phyloP scores from a whole-genome alignment of 2,329 filamentous ascomycete species.

The Diaporthe ampelina region DNA sequence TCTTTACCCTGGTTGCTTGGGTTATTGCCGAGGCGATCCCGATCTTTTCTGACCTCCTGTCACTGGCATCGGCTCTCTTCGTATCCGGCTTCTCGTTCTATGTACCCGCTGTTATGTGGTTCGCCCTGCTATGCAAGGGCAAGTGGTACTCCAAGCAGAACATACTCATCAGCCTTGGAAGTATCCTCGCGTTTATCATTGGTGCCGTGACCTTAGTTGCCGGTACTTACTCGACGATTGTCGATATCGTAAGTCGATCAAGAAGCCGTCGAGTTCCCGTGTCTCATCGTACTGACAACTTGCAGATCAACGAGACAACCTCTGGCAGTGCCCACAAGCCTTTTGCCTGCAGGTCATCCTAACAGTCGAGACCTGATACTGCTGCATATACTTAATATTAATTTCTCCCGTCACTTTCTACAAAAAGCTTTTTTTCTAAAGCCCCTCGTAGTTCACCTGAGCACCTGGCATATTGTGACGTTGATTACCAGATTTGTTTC shows the following conservation, averaged over 20 bases:
- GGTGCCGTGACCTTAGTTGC: slow-evolving; percentile 47
- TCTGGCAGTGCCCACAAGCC: slow-evolving; percentile 27
- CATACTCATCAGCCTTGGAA: slow-evolving; percentile 41
- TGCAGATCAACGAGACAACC: slow-evolving; percentile 10
- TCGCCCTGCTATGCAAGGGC: slow-evolving; percentile 50
- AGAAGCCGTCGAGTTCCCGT: neutral
- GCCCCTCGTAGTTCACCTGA: neutral
- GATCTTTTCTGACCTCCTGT: slow-evolving; percentile 77
- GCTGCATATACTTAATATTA: neutral
- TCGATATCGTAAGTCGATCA: slow-evolving; percentile 47
- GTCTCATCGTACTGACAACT: neutral
- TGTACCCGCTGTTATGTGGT: slow-evolving; percentile 52
- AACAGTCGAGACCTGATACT: neutral
- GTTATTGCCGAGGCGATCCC: slow-evolving; percentile 81
- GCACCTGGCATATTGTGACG: neutral
- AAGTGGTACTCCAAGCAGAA: slow-evolving; percentile 49
- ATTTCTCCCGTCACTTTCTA: neutral
- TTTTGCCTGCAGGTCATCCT: slow-evolving; percentile 13
- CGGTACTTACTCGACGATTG: slow-evolving; percentile 47
- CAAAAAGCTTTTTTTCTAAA: no score
- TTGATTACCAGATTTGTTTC: neutral
- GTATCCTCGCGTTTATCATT: slow-evolving; percentile 45
- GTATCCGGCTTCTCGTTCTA: slow-evolving; percentile 60
- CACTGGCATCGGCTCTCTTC: slow-evolving; percentile 64
- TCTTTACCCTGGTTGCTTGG: slow-evolving; percentile 75